Evolutionary conservation across 148 eudicot species (phyloP), one percentile per base, ranked within the genome.

Genomic region (Camellia granthamiana): DNA sequence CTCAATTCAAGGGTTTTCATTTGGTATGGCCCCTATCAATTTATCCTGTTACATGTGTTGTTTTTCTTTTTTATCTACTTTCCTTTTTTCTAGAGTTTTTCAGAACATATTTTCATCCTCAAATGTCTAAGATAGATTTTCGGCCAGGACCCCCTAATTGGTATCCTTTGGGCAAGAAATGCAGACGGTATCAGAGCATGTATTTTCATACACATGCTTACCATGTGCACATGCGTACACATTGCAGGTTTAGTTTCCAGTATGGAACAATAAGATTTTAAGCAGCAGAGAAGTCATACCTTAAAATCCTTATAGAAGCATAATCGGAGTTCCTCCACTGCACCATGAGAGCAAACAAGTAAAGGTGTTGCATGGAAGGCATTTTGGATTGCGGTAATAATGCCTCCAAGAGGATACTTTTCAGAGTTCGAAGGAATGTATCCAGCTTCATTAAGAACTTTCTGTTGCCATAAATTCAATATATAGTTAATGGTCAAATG

Each of bases 231-330:
- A 2, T 58, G 54, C 51, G 3, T 4, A 5, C 14, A 3, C 5
- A 68, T 47, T 69, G n/a, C 10, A 23, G n/a, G 55, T 52, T 72
- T 3, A n/a, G 63, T 38, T 23, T 44, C 75, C 12, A 65, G 21
- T 43, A 15, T 18, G 15, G n/a, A 7, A n/a, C 3, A 80, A 72
- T 5, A 80, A 8, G 43, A 59, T 55, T 65, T 66, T 47, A 47
- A 81, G 73, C 55, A 75, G 65, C 59, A 70, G 47, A 77, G 6
- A 56, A 63, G 59, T 23, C 81, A 81, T 81, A 95, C 99, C 97
- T 92, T 87, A 78, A 95, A 95, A 86, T 91, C 91, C 90, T 95
- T 95, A 14, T 87, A 90, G 81, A 95, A 95, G 89, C 99, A 95
- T 83, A 95, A 55, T 7, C 77, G 86, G 49, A 95, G 88, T 82